phyloP scores from a whole-genome alignment of 2,329 filamentous ascomycete species.

The Lasiodiplodia citricola region DNA sequence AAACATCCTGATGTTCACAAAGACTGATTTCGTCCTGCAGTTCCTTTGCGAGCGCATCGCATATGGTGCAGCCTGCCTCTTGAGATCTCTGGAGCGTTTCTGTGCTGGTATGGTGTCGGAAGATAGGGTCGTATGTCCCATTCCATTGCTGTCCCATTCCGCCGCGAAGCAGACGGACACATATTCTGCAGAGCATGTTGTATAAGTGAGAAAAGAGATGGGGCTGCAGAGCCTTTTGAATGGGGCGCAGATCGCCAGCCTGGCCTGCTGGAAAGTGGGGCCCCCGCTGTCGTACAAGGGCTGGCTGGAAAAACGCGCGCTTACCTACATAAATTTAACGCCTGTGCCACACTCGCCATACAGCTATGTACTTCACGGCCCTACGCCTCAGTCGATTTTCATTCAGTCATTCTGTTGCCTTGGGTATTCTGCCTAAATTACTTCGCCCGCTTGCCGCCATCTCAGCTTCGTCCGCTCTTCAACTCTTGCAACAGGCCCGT shows the following conservation, averaged over 20 bases:
- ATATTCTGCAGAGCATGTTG: constrained; percentile 27
- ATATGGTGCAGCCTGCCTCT: constrained; percentile 27
- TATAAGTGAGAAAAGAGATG: neutral
- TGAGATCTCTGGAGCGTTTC: constrained; percentile 20
- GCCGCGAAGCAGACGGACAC: constrained; percentile 27
- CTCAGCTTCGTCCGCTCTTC: too few species aligned
- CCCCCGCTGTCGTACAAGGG: too few species aligned
- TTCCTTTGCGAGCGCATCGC: constrained; percentile 18
- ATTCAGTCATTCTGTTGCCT: too few species aligned
- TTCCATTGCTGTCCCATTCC: constrained; percentile 25
- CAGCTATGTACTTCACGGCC: too few species aligned
- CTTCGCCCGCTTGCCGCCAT: too few species aligned
- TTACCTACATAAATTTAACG: too few species aligned
- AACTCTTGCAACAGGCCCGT: too few species aligned
- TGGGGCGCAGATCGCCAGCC: neutral
- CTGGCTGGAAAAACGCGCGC: too few species aligned
- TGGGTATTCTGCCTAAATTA: too few species aligned
- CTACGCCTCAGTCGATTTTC: too few species aligned
- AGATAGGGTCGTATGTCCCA: constrained; percentile 28
- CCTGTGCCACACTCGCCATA: too few species aligned
- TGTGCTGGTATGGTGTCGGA: constrained; percentile 27
- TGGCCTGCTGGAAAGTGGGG: too few species aligned
- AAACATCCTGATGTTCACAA: neutral
- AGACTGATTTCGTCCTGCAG: constrained; percentile 20
- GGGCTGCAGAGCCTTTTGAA: neutral